Conservation (phyloP, 495 filamentous ascomycete species). For the Wilcoxina mikolae region DNA sequence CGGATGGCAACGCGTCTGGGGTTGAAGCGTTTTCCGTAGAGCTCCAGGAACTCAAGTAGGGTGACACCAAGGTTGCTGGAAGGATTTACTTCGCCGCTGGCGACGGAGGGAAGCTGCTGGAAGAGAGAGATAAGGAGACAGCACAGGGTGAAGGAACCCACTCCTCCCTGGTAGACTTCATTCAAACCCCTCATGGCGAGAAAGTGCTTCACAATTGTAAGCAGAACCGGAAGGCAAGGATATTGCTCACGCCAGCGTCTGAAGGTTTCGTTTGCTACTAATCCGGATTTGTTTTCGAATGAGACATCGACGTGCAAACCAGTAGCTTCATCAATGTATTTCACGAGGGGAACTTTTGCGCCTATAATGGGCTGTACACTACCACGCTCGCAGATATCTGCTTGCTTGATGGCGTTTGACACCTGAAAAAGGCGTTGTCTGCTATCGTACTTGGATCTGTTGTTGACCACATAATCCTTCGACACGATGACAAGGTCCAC, state of each 20-base stretch:
- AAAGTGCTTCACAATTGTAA: constrained; percentile 82
- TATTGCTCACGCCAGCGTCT: constrained; percentile 58
- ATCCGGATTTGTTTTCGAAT: constrained; percentile 76
- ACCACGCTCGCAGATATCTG: constrained; percentile 36
- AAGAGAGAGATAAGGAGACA: constrained; percentile 83
- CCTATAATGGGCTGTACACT: constrained; percentile 48
- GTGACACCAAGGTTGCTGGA: constrained; percentile 58
- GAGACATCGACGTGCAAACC: constrained; percentile 74
- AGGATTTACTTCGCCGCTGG: constrained; percentile 40
- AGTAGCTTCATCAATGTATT: constrained; percentile 62
- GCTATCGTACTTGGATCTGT: constrained; percentile 29
- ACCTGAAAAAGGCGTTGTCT: constrained; percentile 36
- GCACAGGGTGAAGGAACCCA: constrained; percentile 88
- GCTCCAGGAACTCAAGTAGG: constrained; percentile 70
- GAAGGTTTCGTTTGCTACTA: constrained; percentile 66
- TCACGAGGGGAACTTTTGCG: constrained; percentile 86
- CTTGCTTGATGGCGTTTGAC: constrained; percentile 34
- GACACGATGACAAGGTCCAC: constrained; percentile 88
- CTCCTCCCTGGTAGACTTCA: constrained; percentile 73
- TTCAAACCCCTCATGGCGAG: constrained; percentile 76
- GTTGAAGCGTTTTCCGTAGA: constrained; percentile 72
- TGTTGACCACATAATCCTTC: constrained; percentile 36
- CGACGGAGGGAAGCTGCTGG: constrained; percentile 56
- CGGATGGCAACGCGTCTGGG: constrained; percentile 50
- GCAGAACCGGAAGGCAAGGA: constrained; percentile 68